phyloP scores from a whole-genome alignment of 202 grass and related monocot species.

The Elaeis oleifera region DNA sequence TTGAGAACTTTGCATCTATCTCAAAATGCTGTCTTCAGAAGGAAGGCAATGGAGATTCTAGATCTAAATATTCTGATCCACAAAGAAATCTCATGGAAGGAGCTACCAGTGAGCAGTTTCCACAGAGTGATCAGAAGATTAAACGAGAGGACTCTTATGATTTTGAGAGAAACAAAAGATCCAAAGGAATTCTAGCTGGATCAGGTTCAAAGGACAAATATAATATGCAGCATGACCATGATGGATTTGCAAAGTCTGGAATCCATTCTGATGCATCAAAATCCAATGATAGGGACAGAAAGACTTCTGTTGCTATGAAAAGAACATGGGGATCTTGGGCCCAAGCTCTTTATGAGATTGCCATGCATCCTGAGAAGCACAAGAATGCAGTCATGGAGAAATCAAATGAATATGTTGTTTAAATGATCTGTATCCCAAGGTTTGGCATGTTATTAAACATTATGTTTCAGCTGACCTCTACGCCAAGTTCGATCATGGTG shows the following conservation, averaged over 20 bases:
- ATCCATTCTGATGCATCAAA: no score
- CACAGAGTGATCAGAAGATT: conserved; percentile 37
- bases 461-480: no score
- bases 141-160: conserved; percentile 27
- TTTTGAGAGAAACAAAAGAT: conserved; percentile 58
- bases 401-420: conserved; percentile 72
- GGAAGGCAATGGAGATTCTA: conserved; percentile 2
- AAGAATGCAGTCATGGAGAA: conserved; percentile 61
- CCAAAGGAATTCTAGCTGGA: conserved; percentile 35
- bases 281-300: no score
- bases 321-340: conserved; percentile 70
- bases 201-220: conserved; percentile 14
- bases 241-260: no score
- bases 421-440: conserved; percentile 87
- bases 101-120: conserved; percentile 1
- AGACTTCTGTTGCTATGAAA: conserved; percentile 4
- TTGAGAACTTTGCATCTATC: conserved; percentile 64
- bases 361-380: conserved; percentile 62
- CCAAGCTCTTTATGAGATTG: conserved; percentile 61
- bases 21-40: conserved; percentile 13
- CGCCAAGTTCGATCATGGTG: no score
- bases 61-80: conserved; percentile 7
- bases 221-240: no score
- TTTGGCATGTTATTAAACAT: conserved; percentile 19
- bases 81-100: no score